phyloP scores from a whole-genome alignment of 768 basidiomycete species.

The Termitomyces heimii region DNA sequence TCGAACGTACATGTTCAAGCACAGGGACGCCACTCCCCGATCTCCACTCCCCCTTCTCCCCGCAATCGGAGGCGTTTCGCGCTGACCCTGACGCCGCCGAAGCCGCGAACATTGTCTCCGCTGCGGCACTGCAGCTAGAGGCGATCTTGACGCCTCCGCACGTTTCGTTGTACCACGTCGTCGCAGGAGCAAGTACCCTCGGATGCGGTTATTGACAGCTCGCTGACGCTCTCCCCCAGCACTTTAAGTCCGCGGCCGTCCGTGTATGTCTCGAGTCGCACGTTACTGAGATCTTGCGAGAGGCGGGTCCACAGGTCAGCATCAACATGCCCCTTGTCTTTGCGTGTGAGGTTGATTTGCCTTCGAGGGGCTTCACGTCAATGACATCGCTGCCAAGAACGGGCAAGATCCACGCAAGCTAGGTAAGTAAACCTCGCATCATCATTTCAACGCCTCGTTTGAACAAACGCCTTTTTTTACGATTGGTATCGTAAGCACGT shows the following conservation, averaged over 20 bases:
- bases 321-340: too few relatives aligned
- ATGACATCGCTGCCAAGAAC: constrained; percentile 22
- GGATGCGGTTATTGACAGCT: too few relatives aligned
- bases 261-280: constrained; percentile 23
- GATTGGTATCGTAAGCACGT: background rate
- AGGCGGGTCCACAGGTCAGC: constrained; percentile 18
- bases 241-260: constrained; percentile 16
- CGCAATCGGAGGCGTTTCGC: background rate
- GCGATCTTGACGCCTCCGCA: constrained; percentile 6
- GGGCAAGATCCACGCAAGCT: constrained; percentile 22
- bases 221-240: too few relatives aligned
- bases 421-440: constrained; percentile 18
- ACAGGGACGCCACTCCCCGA: too few relatives aligned
- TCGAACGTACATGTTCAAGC: too few relatives aligned
- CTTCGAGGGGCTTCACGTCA: constrained; percentile 26
- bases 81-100: background rate
- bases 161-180: constrained; percentile 1
- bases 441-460: too few relatives aligned
- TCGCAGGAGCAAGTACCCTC: constrained; percentile 2
- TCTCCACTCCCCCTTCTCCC: background rate
- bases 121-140: constrained; percentile 9
- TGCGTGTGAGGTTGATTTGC: too few relatives aligned
- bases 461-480: too few relatives aligned
- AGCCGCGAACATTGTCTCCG: constrained; percentile 5
- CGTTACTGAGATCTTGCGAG: constrained; percentile 28